Percentiles rank a stretch among this genome's conserved stretches.
Evolutionary conservation across 2,329 filamentous ascomycete species (phyloP).

Genomic region (Pseudophaeomoniella oleicola): DNA sequence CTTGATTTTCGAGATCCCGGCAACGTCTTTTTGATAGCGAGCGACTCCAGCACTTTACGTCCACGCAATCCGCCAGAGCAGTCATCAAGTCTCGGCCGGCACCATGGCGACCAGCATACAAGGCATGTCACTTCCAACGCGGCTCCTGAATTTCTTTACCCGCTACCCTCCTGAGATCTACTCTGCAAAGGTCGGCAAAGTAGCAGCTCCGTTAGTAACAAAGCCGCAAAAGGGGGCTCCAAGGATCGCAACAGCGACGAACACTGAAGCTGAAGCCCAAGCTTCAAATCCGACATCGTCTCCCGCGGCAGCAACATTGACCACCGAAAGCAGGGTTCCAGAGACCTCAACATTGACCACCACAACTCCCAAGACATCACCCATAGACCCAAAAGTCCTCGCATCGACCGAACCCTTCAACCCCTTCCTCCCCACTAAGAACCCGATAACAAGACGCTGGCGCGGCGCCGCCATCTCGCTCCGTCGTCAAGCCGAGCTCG

Average conservation of each 20-base stretch:
- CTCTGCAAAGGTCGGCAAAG: constrained; percentile 19
- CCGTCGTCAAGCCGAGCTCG: constrained; percentile 76
- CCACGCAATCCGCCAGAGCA: not conserved
- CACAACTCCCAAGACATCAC: constrained; percentile 22
- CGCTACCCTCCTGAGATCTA: constrained; percentile 62
- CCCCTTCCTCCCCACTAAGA: constrained; percentile 69
- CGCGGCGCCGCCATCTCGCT: constrained; percentile 71
- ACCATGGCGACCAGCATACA: no score
- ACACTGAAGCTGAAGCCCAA: not conserved
- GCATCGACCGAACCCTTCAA: constrained; percentile 43
- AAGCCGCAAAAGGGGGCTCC: constrained; percentile 4
- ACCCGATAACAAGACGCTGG: constrained; percentile 68
- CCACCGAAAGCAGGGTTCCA: constrained; percentile 11
- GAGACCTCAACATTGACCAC: constrained; percentile 26
- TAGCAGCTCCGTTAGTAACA: constrained; percentile 10
- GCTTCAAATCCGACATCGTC: constrained; percentile 12
- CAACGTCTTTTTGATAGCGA: not conserved
- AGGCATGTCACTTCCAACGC: constrained; percentile 54
- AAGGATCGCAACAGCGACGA: constrained; percentile 1
- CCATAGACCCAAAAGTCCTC: constrained; percentile 19
- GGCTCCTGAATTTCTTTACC: constrained; percentile 73
- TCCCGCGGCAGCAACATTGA: constrained; percentile 38
- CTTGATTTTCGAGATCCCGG: no score
- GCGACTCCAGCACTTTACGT: not conserved
- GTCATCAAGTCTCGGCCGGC: not conserved